Evolutionary conservation across 257 asterid species (phyloP).

Genomic region (Henckelia pumila): DNA sequence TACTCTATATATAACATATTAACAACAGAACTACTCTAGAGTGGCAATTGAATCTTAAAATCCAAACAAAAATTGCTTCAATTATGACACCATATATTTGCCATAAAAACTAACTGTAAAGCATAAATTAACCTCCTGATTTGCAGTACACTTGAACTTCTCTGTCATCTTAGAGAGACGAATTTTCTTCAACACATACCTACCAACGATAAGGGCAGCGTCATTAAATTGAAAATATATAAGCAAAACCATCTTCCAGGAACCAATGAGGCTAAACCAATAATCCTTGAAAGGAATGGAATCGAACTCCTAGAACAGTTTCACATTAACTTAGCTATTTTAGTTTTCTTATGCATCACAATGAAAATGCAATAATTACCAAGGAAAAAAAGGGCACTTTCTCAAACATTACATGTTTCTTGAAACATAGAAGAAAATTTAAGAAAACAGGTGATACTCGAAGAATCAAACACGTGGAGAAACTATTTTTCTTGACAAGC

Average conservation of each 20-base stretch:
- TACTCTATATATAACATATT: too few species aligned
- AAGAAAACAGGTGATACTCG: background rate
- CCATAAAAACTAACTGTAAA: constrained; percentile 2
- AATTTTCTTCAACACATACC: constrained; percentile 86
- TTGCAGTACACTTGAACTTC: constrained; percentile 69
- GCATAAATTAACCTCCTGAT: constrained; percentile 66
- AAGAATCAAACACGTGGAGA: too few species aligned
- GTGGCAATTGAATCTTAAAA: background rate
- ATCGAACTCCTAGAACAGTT: background rate
- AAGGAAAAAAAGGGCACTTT: background rate
- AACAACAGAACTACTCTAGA: background rate
- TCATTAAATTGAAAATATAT: constrained; percentile 13
- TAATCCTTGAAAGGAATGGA: background rate
- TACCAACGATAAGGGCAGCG: constrained; percentile 25
- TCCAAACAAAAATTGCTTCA: background rate
- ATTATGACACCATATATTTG: background rate
- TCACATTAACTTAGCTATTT: background rate
- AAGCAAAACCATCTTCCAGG: background rate
- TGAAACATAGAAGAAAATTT: background rate
- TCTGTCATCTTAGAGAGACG: constrained; percentile 72
- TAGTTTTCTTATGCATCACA: background rate
- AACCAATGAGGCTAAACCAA: background rate
- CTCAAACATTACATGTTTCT: background rate
- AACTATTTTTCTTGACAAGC: too few species aligned
- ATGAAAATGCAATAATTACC: too few species aligned